A percentile compares a stretch with the other conserved stretches of the same genome.
Evolutionary conservation across 2,329 filamentous ascomycete species (phyloP).

Genomic region (Penicillium hordei): DNA sequence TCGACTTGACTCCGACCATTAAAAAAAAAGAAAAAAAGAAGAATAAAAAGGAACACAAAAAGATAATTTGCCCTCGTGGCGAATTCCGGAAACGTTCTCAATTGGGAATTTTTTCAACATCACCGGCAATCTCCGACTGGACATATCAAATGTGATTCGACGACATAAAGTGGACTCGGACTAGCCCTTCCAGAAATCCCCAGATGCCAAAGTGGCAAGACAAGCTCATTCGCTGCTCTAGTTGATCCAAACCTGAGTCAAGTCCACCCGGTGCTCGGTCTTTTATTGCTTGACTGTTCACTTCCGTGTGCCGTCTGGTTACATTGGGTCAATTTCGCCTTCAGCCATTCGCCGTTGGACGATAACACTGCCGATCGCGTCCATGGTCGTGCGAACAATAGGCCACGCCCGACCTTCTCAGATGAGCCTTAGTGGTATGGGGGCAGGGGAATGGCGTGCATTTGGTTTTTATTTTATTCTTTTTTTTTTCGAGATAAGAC

Average conservation of each 20-base stretch:
- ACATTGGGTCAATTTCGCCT: slow-evolving; percentile 20
- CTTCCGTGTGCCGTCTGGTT: slow-evolving; percentile 27
- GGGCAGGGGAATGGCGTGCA: neutral
- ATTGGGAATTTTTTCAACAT: slow-evolving; percentile 11
- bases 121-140: slow-evolving; percentile 19
- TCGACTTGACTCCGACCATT: neutral
- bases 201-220: slow-evolving; percentile 4
- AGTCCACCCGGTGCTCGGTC: neutral
- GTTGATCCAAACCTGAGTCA: slow-evolving; percentile 8
- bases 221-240: neutral
- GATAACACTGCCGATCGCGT: slow-evolving; percentile 23
- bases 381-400: slow-evolving; percentile 24
- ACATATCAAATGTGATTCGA: slow-evolving; percentile 10
- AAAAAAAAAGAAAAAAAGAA: too few relatives aligned
- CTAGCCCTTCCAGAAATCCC: slow-evolving; percentile 15
- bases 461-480: slow-evolving; percentile 1
- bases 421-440: slow-evolving; percentile 10
- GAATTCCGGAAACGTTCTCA: slow-evolving; percentile 1
- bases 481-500: neutral
- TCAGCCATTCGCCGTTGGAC: slow-evolving; percentile 11
- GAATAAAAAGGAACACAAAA: neutral
- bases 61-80: neutral
- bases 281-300: slow-evolving; percentile 3
- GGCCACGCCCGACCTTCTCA: slow-evolving; percentile 14
- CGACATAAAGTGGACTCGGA: slow-evolving; percentile 13